Evolutionary conservation across 2,329 filamentous ascomycete genomes (phyloP).

Genomic region (Thielaviopsis ethacetica): DNA sequence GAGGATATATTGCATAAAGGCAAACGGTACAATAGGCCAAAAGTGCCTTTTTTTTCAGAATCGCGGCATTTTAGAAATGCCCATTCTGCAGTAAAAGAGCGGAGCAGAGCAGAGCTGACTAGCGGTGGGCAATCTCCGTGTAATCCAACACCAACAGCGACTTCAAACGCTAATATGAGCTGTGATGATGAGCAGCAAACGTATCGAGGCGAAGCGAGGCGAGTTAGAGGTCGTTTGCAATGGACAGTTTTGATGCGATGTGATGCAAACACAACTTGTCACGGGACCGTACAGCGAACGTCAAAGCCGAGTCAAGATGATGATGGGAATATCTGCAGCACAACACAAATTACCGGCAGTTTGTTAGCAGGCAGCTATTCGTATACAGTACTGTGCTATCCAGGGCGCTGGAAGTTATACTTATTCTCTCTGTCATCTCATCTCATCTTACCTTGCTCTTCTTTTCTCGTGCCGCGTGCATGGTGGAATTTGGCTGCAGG

Average conservation of each 20-base stretch:
- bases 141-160: not conserved
- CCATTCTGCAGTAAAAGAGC: not conserved
- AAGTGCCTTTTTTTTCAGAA: not conserved
- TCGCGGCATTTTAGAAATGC: not conserved
- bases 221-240: not conserved
- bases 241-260: no score
- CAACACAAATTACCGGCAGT: no score
- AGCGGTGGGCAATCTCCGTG: not conserved
- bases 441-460: not conserved
- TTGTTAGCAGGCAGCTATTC: no score
- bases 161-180: not conserved
- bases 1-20: not conserved
- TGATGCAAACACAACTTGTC: no score
- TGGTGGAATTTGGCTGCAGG: not conserved
- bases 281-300: no score
- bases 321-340: no score
- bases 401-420: not conserved
- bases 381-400: not conserved
- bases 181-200: not conserved
- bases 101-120: not conserved
- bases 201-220: not conserved
- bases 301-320: no score
- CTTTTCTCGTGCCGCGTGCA: not conserved
- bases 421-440: not conserved
- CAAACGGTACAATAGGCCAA: not conserved